Evolutionary conservation across 208 protist species (phyloP).

Genomic region (Wallacemonas collosoma): DNA sequence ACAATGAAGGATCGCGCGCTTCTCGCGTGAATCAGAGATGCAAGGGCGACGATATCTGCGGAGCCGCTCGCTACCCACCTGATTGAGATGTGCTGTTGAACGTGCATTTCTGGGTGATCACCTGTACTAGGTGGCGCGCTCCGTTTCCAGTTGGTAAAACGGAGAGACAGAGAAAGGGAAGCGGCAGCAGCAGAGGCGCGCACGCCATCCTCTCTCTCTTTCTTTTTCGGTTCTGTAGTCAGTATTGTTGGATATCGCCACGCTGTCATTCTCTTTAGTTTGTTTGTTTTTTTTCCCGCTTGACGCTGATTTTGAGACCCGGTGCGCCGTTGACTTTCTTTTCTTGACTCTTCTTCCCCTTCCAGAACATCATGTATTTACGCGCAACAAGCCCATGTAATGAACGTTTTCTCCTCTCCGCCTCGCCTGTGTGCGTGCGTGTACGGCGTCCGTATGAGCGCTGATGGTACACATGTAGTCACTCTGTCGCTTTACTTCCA

Average conservation of each 20-base stretch:
- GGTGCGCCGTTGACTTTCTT: neutral
- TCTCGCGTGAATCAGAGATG: slow-evolving; percentile 27
- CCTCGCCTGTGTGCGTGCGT: neutral
- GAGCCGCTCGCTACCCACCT: too few relatives aligned
- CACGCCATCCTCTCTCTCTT: neutral
- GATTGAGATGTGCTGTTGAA: too few relatives aligned
- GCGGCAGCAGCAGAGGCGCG: neutral
- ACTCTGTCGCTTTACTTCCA: neutral
- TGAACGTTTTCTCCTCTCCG: neutral
- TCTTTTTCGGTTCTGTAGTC: neutral
- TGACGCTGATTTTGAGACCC: too few relatives aligned
- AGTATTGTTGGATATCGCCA: too few relatives aligned
- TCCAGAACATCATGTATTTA: neutral
- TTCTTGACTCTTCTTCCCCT: neutral
- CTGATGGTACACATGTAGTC: neutral
- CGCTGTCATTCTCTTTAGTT: too few relatives aligned
- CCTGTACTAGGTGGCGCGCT: too few relatives aligned
- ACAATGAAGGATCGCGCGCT: slow-evolving; percentile 91
- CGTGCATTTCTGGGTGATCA: too few relatives aligned
- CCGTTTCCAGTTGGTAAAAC: too few relatives aligned
- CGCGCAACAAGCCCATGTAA: neutral
- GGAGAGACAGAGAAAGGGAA: neutral
- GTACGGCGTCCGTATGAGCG: too few relatives aligned
- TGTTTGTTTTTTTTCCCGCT: too few relatives aligned
- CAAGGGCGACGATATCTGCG: too few relatives aligned